Evolutionary conservation across 768 basidiomycete genomes (phyloP).

Genomic region (Saitozyma podzolica): DNA sequence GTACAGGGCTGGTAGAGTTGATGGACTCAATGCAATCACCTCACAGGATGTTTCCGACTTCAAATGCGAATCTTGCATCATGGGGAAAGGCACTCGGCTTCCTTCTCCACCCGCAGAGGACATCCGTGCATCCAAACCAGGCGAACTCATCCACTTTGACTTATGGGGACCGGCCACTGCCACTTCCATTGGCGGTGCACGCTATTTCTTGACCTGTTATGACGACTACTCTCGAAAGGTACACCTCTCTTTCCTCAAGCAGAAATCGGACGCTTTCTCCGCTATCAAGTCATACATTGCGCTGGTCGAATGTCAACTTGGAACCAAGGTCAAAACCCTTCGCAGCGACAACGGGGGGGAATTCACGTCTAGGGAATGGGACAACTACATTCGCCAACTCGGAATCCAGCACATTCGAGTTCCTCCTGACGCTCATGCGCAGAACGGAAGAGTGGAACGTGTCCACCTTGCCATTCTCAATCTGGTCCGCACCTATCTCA

Average conservation of each 20-base stretch:
- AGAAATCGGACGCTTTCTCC: conserved; percentile 9
- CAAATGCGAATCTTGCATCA: not conserved
- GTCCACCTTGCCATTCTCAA: conserved; percentile 7
- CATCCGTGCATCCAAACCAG: not conserved
- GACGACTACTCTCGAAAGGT: conserved; percentile 18
- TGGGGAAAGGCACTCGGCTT: not conserved
- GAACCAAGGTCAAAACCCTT: conserved; percentile 1
- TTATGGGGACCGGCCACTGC: conserved; percentile 3
- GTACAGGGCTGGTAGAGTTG: too few species aligned
- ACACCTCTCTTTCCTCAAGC: conserved; percentile 12
- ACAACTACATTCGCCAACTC: not conserved
- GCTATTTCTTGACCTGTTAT: conserved; percentile 14
- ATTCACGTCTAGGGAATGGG: not conserved
- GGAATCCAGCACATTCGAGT: conserved; percentile 6
- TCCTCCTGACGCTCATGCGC: conserved; percentile 7
- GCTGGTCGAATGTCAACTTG: conserved; percentile 11
- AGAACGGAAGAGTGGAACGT: conserved; percentile 11
- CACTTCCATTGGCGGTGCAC: conserved; percentile 5
- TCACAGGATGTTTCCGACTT: not conserved
- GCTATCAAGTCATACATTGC: conserved; percentile 8
- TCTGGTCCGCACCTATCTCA: conserved; percentile 4
- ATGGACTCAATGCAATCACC: not conserved
- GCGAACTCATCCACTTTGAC: not conserved
- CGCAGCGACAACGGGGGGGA: conserved; percentile 10
- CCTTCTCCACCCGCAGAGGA: not conserved